These are phyloP conservation scores for Pyrenophora seminiperda DNA, from an alignment of 2,329 filamentous ascomycete species.

Conservation along the genomic window DNA sequence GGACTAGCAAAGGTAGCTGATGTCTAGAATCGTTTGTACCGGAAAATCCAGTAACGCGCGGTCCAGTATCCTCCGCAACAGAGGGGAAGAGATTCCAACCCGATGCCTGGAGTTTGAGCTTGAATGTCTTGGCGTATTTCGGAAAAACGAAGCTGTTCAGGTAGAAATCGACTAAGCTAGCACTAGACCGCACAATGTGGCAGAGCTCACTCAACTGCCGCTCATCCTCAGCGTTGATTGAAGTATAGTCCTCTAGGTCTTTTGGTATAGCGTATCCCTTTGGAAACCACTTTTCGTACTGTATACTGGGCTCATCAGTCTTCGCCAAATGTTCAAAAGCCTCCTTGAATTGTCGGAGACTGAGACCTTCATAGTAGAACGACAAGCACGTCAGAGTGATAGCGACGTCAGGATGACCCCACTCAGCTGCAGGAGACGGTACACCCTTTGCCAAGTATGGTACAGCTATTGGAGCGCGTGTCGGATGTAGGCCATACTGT, in stretches of 20 bases:
- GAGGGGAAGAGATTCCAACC: constrained; percentile 70
- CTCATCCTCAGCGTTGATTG: constrained; percentile 64
- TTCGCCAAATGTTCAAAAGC: constrained; percentile 59
- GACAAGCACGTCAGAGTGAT: constrained; percentile 54
- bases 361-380: constrained; percentile 67
- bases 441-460: constrained; percentile 68
- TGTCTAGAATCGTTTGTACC: constrained; percentile 70
- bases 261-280: constrained; percentile 49
- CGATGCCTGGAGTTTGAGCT: constrained; percentile 65
- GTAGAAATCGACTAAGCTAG: constrained; percentile 67
- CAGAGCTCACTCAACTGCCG: constrained; percentile 55
- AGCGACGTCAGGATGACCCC: constrained; percentile 67
- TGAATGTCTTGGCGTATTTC: constrained; percentile 67
- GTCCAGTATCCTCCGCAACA: constrained; percentile 1
- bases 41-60: constrained; percentile 69
- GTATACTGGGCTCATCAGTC: constrained; percentile 61
- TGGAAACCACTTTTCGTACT: constrained; percentile 64
- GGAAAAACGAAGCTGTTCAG: constrained; percentile 70
- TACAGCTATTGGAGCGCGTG: constrained; percentile 66
- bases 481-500: constrained; percentile 56
- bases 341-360: constrained; percentile 55
- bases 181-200: constrained; percentile 50
- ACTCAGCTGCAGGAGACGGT: constrained; percentile 68
- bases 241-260: constrained; percentile 58
- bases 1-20: constrained; percentile 65